Evolutionary conservation across 805 yeast genomes (phyloP), one percentile per base, ranked within the genome.

Genomic region (Yarrowia sp.): DNA sequence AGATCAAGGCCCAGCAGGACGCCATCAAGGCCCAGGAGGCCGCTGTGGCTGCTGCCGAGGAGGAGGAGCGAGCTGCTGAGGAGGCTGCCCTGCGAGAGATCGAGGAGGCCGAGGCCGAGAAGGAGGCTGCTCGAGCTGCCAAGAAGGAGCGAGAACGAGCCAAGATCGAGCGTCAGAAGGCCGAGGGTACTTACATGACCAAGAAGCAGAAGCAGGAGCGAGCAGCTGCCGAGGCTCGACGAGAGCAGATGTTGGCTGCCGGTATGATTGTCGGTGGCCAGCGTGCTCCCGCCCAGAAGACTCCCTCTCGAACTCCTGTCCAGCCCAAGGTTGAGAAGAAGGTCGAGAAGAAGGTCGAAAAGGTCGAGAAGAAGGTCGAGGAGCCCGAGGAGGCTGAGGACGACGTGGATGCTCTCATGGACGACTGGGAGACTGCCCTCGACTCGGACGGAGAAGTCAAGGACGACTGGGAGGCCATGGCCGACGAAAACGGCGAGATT

Each of bases 131-230:
- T 62, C 79, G 79, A 61, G 69, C 70, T n/a, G 78, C 77, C 65
- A 93, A 89, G 83, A 90, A 86, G 72, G 99, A 95, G 77, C 89
- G 85, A 75, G 98, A 93, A 72, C 88, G 83, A 78, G 82, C 83
- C 66, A 92, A 89, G 81, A 88, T 84, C 70, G 99, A 95, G 72
- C 93, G 90, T 78, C 85, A 95, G 75, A 90, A 90, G 78, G 95
- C 97, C 36, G 98, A 93, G 78, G 99, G 99, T 73, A 95, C 95
- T 75, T 85, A 87, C 64, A 79, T 95, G 74, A 89, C 97, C 66
- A 95, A 90, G 80, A 93, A 92, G 75, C 99, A 95, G 81, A 91
- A 89, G 78, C 97, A 92, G 77, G 96, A 92, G 75, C 89, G 90
- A 79, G 90, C 86, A 63, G 77, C 86, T 43, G 84, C 87, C 72